Base-by-base conservation (phyloP, 2,329 filamentous ascomycete genomes). In the Fusarium domesticum region DNA sequence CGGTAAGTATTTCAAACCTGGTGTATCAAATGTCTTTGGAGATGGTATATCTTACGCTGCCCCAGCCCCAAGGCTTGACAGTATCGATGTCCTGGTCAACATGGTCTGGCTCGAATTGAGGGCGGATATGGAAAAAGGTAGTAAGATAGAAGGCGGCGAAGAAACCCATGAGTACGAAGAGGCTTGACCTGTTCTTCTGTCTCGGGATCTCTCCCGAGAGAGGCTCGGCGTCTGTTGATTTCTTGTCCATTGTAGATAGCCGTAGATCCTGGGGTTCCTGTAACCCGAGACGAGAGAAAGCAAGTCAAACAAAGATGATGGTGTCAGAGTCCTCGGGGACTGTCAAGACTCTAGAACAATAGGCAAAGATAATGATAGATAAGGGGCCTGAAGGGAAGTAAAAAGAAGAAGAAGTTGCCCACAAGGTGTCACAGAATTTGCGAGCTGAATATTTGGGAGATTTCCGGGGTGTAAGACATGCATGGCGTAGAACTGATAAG, bases 11-110 rank as follows among this genome's bases (percentile, higher is more conserved):
- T 31, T 20, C 6, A 6, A 17, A 19, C 10, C n/a, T 37, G 35
- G 7, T 11, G 2, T 6, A 11, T 6, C n/a, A 20, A 17, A 19
- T n/a, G n/a, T 20, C 8, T 6, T 16, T 16, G 8, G 11, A 17
- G 6, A 11, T 64, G 5, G 30, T 18, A 19, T 14, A 12, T 18
- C 50, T 48, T 42, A 56, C 59, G 40, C 62, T 54, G 6, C 36
- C 43, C 58, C 61, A 63, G 19, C 50, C 56, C 61, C 61, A 63
- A 19, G 54, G 47, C n/a, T 42, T 37, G 5, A 8, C 10, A 28
- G 37, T 8, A 17, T 49, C 17, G 14, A 42, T 35, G 5, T 39
- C 42, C 7, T 37, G 12, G 4, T 19, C 31, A 15, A 46, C 34
- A 6, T 41, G 16, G 18, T 25, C 39, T n/a, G 34, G 20, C 2